Evolutionary conservation across 2,329 filamentous ascomycete species (phyloP), one percentile per base, ranked within the genome.

Genomic region (Penicillium sp.): DNA sequence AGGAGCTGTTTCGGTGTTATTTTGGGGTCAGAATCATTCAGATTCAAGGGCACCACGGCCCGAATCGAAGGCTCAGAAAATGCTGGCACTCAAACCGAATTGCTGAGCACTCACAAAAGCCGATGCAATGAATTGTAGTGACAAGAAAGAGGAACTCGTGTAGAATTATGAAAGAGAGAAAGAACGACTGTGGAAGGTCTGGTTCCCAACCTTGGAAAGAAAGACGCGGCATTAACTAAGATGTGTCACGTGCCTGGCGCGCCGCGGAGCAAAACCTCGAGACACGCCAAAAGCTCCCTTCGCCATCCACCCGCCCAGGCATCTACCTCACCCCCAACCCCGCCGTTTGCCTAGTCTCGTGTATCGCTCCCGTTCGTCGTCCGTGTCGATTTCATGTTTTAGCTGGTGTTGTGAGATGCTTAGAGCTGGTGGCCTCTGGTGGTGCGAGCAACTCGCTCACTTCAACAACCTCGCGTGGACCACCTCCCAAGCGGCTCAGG

Each of bases 391-490:
- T 65, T 24, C 19, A 73, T 71, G 66, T 52, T 60, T 50, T 41
- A 50, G 49, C 50, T 49, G 60, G 58, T 58, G 44, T 66, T 65
- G 59, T 76, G 74, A 76, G 66, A 77, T 77, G 74, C 66, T 77
- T 68, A 73, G 66, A 70, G 60, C 61, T 70, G 68, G 69, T 69
- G 70, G 68, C 60, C 63, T 69, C 61, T 65, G 67, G 70, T 69
- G 71, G 70, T 71, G 70, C 63, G 74, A 77, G 73, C 73, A 73
- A 67, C 69, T 65, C 66, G 75, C 75, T 77, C 73, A 67, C 64
- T 69, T 71, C 60, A 66, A 64, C 64, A 55, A 61, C 62, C 66
- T 69, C 71, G 68, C 71, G 73, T 71, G 66, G 66, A 66, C 66
- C 63, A 64, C 58, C 55, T 59, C 60, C 61, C 60, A 58, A 61